A percentile compares a stretch with the other conserved stretches of the same genome.
phyloP scores from a whole-genome alignment of 2,329 filamentous ascomycete species.

The Fusarium cyanostomum region DNA sequence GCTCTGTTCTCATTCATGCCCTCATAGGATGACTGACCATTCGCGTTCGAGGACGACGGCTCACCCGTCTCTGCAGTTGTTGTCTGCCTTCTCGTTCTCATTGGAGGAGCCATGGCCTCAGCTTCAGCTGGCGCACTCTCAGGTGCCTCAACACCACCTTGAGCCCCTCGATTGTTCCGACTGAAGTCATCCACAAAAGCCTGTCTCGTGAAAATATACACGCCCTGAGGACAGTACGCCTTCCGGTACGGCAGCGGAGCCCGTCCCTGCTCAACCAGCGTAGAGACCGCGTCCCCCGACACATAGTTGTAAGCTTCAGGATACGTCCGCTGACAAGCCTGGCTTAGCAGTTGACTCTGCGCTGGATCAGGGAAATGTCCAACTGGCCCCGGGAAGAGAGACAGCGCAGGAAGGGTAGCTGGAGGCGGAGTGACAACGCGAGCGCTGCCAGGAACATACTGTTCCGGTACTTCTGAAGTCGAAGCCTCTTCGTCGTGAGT shows the following conservation, averaged over 20 bases:
- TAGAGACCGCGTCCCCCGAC: background rate
- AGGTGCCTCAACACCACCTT: background rate
- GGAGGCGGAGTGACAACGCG: too few relatives aligned
- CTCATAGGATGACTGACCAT: background rate
- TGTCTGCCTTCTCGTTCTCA: background rate
- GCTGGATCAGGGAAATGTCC: background rate
- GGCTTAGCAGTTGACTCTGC: constrained; percentile 3
- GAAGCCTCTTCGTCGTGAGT: background rate
- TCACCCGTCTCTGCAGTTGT: background rate
- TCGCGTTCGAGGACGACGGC: background rate
- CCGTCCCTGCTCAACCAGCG: constrained; percentile 25
- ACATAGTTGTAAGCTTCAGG: background rate
- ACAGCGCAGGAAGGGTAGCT: background rate
- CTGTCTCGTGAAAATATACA: background rate
- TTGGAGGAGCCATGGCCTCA: background rate
- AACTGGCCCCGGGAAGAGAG: constrained; percentile 3
- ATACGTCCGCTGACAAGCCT: constrained; percentile 6
- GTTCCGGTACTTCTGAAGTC: background rate
- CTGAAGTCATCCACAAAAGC: background rate
- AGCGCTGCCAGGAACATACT: rapidly evolving
- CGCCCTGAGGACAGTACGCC: background rate
- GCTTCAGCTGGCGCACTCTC: background rate
- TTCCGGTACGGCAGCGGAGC: background rate
- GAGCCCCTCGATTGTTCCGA: background rate
- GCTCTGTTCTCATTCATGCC: background rate